Conservation (phyloP, 1,139 yeast genomes). For the Yamadazyma buinensis region DNA sequence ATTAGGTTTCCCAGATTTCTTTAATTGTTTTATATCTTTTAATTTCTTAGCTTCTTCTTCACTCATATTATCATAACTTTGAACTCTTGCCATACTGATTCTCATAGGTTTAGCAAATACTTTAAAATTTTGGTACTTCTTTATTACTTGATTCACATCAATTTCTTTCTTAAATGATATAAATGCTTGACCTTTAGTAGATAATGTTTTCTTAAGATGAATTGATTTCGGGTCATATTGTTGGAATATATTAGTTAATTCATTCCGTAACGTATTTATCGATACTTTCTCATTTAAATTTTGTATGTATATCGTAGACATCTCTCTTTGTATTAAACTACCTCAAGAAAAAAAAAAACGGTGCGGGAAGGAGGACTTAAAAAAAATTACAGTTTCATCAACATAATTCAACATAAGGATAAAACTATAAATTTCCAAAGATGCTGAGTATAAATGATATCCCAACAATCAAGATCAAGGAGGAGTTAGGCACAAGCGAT, state of each 20-base stretch:
- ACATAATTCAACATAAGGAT: too few relatives aligned
- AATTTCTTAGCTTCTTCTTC: conserved; percentile 6
- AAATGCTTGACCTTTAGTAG: conserved; percentile 84
- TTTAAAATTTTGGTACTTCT: conserved; percentile 28
- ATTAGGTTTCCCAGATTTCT: conserved; percentile 46
- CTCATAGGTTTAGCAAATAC: conserved; percentile 11
- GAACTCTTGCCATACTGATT: conserved; percentile 10
- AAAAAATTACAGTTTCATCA: too few relatives aligned
- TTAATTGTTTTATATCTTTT: conserved; percentile 18
- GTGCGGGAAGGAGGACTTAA: background rate
- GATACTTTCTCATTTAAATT: conserved; percentile 73
- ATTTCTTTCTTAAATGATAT: conserved; percentile 45
- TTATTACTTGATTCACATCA: conserved; percentile 43
- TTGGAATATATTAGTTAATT: conserved; percentile 40
- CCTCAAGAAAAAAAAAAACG: background rate
- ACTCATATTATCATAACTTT: conserved; percentile 11
- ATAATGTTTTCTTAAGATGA: conserved; percentile 57
- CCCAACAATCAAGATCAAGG: conserved; percentile 26
- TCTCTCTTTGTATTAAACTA: conserved; percentile 5
- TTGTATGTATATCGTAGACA: conserved; percentile 53
- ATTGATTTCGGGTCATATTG: conserved; percentile 50
- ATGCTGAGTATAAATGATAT: conserved; percentile 9
- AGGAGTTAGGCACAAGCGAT: conserved; percentile 16
- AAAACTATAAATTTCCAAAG: too few relatives aligned
- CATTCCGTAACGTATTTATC: conserved; percentile 43